These are phyloP conservation scores for Pleurotus platypus DNA, from an alignment of 768 basidiomycete genomes.

Conservation along the genomic window DNA sequence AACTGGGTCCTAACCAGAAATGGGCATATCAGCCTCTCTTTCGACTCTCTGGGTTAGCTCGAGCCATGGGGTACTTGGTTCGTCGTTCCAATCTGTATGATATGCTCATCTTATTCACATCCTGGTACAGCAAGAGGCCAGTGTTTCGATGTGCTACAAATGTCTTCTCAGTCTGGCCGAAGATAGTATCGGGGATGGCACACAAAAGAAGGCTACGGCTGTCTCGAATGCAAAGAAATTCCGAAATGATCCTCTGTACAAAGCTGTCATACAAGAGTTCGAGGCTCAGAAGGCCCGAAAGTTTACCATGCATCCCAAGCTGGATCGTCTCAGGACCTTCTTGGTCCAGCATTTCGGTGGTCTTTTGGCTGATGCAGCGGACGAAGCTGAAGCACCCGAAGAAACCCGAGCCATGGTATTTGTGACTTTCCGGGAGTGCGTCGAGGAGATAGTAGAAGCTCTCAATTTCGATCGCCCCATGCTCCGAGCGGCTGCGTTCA, in stretches of 20 bases:
- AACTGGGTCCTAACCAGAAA: conserved; percentile 32
- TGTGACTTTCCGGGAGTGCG: conserved; percentile 83
- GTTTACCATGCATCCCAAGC: conserved; percentile 82
- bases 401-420: conserved; percentile 91
- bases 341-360: conserved; percentile 78
- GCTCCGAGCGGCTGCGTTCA: conserved; percentile 79
- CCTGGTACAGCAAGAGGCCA: conserved; percentile 70
- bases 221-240: conserved; percentile 39
- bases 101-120: conserved; percentile 3
- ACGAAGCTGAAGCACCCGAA: conserved; percentile 33
- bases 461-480: conserved; percentile 75
- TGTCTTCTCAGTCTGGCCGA: conserved; percentile 48
- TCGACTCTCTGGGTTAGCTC: conserved; percentile 56
- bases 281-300: conserved; percentile 53
- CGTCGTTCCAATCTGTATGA: background rate
- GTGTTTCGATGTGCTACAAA: conserved; percentile 73
- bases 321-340: conserved; percentile 76
- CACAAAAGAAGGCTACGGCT: conserved; percentile 33
- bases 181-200: conserved; percentile 22
- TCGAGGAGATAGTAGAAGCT: conserved; percentile 85
- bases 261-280: conserved; percentile 64
- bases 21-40: conserved; percentile 53
- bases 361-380: conserved; percentile 38
- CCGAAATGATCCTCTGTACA: conserved; percentile 54
- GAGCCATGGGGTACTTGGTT: conserved; percentile 89